Evolutionary conservation across 2,329 filamentous ascomycete genomes (phyloP), one percentile per base, ranked within the genome.

Genomic region (Aplosporella prunicola): DNA sequence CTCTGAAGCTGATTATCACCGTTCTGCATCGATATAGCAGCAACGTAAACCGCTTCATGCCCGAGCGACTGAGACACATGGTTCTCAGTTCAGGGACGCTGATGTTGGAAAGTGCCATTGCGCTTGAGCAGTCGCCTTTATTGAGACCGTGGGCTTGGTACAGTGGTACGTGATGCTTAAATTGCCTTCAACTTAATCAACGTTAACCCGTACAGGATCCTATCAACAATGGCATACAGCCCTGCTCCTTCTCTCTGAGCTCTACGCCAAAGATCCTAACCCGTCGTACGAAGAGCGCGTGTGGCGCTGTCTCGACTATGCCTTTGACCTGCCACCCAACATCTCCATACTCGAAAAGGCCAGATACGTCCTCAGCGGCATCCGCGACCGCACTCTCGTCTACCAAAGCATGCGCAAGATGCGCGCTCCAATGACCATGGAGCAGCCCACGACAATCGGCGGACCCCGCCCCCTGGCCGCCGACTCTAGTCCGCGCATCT

Each of bases 181-280:
- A n/a, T n/a, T n/a, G n/a, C n/a, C n/a, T n/a, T n/a, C n/a, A n/a
- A n/a, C n/a, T n/a, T n/a, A n/a, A n/a, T n/a, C n/a, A n/a, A n/a
- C n/a, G n/a, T n/a, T n/a, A n/a, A n/a, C n/a, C 5, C 22, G 11
- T 14, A 3, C 64, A 9, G 79, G 80, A 4, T 79, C 82, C 5
- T 73, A 81, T 45, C 78, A 82, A 43, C 81, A 85, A 52, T 84
- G 79, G 53, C 82, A 86, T 50, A 69, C 72, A 4, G 78, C 80
- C 0, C 66, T 87, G 20, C 65, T 87, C 1, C 63, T 88, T 15
- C 66, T 83, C 5, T 71, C 75, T 15, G 80, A 87, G 51, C 61
- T 84, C 4, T 80, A 76, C 51, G 69, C 71, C 31, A 67, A 69
- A 26, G 72, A 76, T 0, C 61, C 69, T 36, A 65, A 70, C 32